phyloP scores from a whole-genome alignment of 345 rosid species.

The Limnanthes douglasii region DNA sequence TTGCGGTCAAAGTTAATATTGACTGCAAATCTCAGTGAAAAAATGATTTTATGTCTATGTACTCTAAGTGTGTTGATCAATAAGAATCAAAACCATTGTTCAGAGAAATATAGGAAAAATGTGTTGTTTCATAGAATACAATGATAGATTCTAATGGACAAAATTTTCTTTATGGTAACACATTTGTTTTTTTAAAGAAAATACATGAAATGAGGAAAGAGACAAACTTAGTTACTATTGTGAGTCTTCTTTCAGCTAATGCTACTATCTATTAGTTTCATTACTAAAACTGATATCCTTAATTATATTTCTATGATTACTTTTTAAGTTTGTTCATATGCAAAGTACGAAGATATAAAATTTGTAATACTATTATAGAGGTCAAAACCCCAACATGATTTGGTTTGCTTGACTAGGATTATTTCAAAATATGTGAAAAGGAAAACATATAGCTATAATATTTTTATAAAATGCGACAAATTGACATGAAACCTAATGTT shows the following conservation, averaged over 20 bases:
- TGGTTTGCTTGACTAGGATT: constrained; percentile 39
- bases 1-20: constrained; percentile 29
- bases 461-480: constrained; percentile 20
- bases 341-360: constrained; percentile 15
- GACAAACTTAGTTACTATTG: constrained; percentile 24
- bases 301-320: constrained; percentile 20
- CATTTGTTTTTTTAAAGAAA: constrained; percentile 21
- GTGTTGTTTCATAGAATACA: constrained; percentile 45
- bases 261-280: constrained; percentile 25
- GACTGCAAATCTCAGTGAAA: constrained; percentile 23
- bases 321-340: constrained; percentile 30
- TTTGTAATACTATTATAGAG: constrained; percentile 23
- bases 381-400: constrained; percentile 18
- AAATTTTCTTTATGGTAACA: constrained; percentile 23
- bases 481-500: constrained; percentile 33
- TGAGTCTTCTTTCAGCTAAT: constrained; percentile 32
- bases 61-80: constrained; percentile 30
- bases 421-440: constrained; percentile 28
- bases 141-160: constrained; percentile 35
- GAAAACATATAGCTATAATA: constrained; percentile 18
- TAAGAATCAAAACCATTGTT: constrained; percentile 22
- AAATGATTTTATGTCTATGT: constrained; percentile 32
- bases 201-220: constrained; percentile 19
- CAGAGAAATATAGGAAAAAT: constrained; percentile 21
- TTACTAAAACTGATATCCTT: constrained; percentile 24